Percentiles rank a stretch among this genome's conserved stretches.
These are phyloP conservation scores for Fremontodendron californicum DNA, from an alignment of 345 rosid genomes.

Conservation along the genomic window DNA sequence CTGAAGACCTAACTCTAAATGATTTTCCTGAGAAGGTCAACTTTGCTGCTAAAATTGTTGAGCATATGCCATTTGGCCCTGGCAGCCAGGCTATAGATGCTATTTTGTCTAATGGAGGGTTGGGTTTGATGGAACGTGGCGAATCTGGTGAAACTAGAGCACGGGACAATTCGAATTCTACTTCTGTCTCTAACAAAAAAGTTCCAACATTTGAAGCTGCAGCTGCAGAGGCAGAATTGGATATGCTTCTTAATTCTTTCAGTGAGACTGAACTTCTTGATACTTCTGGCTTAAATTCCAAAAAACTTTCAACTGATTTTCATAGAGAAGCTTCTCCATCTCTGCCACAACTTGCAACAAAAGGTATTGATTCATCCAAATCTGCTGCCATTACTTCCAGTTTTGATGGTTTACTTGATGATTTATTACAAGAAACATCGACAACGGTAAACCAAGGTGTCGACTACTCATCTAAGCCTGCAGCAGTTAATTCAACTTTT, in stretches of 20 bases:
- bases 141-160: constrained; percentile 15
- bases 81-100: constrained; percentile 6
- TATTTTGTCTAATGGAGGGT: constrained; percentile 10
- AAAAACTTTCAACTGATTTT: background rate
- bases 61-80: constrained; percentile 4
- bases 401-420: constrained; percentile 52
- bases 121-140: constrained; percentile 11
- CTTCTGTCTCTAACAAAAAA: constrained; percentile 5
- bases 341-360: constrained; percentile 19
- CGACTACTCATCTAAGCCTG: constrained; percentile 9
- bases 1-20: constrained; percentile 20
- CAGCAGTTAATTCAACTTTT: constrained; percentile 22
- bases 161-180: background rate
- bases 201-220: constrained; percentile 29
- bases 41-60: constrained; percentile 9
- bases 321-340: constrained; percentile 6
- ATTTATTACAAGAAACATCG: constrained; percentile 53
- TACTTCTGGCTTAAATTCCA: constrained; percentile 16
- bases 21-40: constrained; percentile 22
- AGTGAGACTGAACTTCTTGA: constrained; percentile 29
- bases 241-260: constrained; percentile 59
- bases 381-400: constrained; percentile 15
- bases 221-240: constrained; percentile 58
- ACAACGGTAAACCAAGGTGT: background rate
- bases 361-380: constrained; percentile 13